Conservation (phyloP, 78 protist species). For the Dictyostelium purpureum region DNA sequence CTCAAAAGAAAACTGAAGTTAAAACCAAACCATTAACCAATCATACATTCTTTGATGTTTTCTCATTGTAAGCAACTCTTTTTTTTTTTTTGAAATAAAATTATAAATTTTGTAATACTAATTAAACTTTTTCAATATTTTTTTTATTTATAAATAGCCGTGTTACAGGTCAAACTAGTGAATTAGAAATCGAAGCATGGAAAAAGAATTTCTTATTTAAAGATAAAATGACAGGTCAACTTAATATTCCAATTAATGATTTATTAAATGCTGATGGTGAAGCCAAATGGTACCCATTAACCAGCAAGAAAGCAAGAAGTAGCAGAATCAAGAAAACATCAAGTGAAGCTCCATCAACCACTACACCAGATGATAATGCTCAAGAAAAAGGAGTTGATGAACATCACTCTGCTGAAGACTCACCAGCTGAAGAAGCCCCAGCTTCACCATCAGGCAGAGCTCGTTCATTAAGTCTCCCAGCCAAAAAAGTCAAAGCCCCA, state of each 20-base stretch:
- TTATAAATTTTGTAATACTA: background rate
- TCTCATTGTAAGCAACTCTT: constrained; percentile 55
- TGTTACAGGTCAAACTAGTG: constrained; percentile 54
- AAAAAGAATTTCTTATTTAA: constrained; percentile 66
- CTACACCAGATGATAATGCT: constrained; percentile 30
- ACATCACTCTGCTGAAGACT: constrained; percentile 31
- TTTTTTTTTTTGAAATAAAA: background rate
- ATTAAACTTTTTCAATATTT: background rate
- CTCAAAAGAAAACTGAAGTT: constrained; percentile 37
- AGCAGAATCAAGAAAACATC: background rate
- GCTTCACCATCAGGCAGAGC: constrained; percentile 3
- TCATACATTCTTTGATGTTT: constrained; percentile 69
- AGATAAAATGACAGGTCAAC: constrained; percentile 60
- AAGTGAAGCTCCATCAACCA: background rate
- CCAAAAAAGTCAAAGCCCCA: constrained; percentile 62
- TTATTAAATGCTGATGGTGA: constrained; percentile 55
- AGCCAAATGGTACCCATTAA: constrained; percentile 57
- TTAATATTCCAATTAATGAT: constrained; percentile 43
- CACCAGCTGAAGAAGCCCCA: background rate
- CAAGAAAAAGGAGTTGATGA: constrained; percentile 21
- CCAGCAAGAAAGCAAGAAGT: constrained; percentile 27
- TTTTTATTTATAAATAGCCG: constrained; percentile 34
- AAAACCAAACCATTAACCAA: constrained; percentile 49
- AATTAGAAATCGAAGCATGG: constrained; percentile 76
- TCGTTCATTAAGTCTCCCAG: constrained; percentile 38